These are phyloP conservation scores for Zasmidium angulare DNA, from an alignment of 2,329 filamentous ascomycete genomes.

Conservation along the genomic window DNA sequence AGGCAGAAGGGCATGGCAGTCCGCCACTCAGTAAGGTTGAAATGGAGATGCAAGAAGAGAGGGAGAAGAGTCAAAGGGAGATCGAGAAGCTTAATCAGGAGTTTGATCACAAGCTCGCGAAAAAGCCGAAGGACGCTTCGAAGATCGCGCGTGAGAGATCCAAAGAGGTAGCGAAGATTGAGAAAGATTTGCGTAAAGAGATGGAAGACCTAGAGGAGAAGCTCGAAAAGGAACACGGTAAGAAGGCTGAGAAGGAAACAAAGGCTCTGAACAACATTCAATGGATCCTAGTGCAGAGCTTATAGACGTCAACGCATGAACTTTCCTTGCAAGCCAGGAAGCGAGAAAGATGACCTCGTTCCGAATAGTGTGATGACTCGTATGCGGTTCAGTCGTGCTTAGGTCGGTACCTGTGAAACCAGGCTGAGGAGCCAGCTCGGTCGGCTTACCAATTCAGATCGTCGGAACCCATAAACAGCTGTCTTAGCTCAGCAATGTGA, in stretches of 20 bases:
- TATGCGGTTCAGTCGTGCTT: no score
- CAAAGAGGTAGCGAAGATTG: slow-evolving; percentile 5
- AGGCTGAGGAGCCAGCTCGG: no score
- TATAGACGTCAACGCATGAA: background rate
- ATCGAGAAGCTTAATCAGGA: background rate
- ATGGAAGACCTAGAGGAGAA: background rate
- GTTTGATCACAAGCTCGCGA: background rate
- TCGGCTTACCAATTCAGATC: no score
- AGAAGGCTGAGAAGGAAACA: background rate
- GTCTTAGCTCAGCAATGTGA: no score
- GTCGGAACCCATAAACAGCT: no score
- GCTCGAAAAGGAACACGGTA: background rate
- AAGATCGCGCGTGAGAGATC: background rate
- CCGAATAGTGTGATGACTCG: no score
- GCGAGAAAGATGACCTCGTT: no score
- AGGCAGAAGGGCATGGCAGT: background rate
- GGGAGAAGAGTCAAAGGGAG: background rate
- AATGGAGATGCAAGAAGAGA: background rate
- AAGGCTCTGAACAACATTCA: background rate
- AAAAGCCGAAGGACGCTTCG: background rate
- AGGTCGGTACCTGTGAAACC: no score
- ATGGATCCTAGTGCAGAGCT: background rate
- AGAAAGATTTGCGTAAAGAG: slow-evolving; percentile 1
- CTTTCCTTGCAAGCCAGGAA: background rate
- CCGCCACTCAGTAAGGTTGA: background rate